Evolutionary conservation across 108 stramenopile genomes (phyloP).

Genomic region (Schizochytrium sp.): DNA sequence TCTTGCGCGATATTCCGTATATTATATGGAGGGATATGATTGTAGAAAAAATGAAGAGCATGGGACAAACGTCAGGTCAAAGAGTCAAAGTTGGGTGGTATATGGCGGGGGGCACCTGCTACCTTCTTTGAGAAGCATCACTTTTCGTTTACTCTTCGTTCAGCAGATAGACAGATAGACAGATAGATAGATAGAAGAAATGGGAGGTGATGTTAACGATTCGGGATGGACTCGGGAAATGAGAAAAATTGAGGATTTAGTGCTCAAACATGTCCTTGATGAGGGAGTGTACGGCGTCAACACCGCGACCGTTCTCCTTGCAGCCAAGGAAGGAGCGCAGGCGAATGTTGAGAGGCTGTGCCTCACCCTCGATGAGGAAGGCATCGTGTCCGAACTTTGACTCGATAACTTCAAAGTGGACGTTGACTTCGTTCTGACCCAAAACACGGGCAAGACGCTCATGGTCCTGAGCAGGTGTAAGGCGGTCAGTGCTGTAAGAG

Average conservation of each 20-base stretch:
- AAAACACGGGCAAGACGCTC: slow-evolving; percentile 34
- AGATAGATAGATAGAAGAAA: no score
- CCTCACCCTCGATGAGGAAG: slow-evolving; percentile 63
- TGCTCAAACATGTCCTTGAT: slow-evolving; percentile 57
- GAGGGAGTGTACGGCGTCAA: slow-evolving; percentile 21
- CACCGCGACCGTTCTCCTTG: background rate
- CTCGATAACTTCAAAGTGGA: slow-evolving; percentile 38
- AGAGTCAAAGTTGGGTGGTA: no score
- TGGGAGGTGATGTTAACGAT: no score
- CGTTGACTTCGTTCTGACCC: slow-evolving; percentile 21
- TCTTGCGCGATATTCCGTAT: no score
- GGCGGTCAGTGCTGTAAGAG: slow-evolving; percentile 56
- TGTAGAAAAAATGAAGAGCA: no score
- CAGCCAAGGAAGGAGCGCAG: background rate
- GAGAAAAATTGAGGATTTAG: background rate
- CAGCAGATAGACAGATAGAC: no score
- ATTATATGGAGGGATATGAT: no score
- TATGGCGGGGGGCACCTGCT: no score
- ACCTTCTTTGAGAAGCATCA: no score
- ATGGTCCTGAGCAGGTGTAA: slow-evolving; percentile 62
- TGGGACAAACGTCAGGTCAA: no score
- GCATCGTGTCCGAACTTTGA: slow-evolving; percentile 63
- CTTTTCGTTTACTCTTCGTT: no score
- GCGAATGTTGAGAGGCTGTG: slow-evolving; percentile 57
- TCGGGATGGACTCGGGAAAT: no score